Evolutionary conservation across 2,329 filamentous ascomycete species (phyloP), one percentile per base, ranked within the genome.

Genomic region (Aureobasidium sp.): DNA sequence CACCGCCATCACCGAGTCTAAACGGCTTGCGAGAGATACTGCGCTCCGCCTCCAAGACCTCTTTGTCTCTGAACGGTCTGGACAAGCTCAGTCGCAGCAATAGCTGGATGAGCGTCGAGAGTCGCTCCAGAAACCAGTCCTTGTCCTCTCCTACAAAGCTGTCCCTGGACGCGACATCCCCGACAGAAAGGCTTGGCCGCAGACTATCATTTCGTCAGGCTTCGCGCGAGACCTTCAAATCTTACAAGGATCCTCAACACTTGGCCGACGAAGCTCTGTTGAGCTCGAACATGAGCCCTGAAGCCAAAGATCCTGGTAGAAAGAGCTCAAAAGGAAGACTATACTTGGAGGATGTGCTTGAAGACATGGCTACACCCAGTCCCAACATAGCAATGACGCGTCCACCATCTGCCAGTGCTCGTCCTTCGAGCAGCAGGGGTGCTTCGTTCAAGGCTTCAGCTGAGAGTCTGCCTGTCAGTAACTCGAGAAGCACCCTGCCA

Each of bases 81-180:
- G 83, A 85, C 57, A 85, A 80, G 66, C 85, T 88, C 65, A 75
- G 75, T 4, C 85, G 88, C 65, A 81, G 82, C 35, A 57, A 48
- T 42, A 62, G 60, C 44, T 67, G 64, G 31, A 67, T 69, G 48
- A 71, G 60, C 22, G 65, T 67, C 39, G 70, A 72, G 62, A 71
- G 69, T 59, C 71, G 70, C 70, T 67, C 52, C 63, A 65, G 57
- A 61, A 66, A 58, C 37, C 64, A 42, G 44, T 58, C n/a, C 60
- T 29, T 44, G 37, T 54, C 50, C 14, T 63, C 60, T 14, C 50
- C 60, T n/a, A 57, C 37, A 40, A 63, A 68, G 48, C 66, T 68
- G 19, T 64, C 67, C 9, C 44, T 67, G n/a, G 63, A 64, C n/a
- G 65, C 57, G 5, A 14, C 24, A 11, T 47, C 56, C 3, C 27